Percentiles rank a stretch among this genome's conserved stretches.
phyloP scores from a whole-genome alignment of 345 rosid species.

The Carallia pectinifolia region DNA sequence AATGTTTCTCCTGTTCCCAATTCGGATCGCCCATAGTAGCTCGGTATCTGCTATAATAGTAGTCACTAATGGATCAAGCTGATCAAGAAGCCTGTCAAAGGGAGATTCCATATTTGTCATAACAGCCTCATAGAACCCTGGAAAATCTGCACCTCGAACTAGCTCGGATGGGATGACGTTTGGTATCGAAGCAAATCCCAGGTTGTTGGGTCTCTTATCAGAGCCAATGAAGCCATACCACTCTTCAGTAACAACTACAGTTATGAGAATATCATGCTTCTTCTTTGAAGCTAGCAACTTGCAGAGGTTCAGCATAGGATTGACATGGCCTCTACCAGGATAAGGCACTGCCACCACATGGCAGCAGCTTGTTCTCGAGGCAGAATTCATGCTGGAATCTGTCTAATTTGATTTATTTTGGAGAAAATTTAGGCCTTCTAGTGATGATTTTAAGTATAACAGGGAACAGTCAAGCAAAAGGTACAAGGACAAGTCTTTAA shows the following conservation, averaged over 20 bases:
- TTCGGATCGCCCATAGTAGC: conserved; percentile 30
- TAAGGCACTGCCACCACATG: conserved; percentile 61
- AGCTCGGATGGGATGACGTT: conserved; percentile 53
- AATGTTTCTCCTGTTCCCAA: conserved; percentile 39
- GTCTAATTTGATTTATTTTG: neutral
- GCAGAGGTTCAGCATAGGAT: conserved; percentile 69
- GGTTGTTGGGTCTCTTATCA: conserved; percentile 34
- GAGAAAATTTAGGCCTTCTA: neutral
- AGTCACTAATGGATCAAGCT: conserved; percentile 31
- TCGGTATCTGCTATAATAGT: conserved; percentile 37
- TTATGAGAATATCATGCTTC: conserved; percentile 34
- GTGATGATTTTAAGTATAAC: no score
- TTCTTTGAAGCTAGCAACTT: conserved; percentile 36
- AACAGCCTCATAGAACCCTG: conserved; percentile 43
- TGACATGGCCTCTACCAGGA: conserved; percentile 69
- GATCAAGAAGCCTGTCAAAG: conserved; percentile 42
- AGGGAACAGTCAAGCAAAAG: no score
- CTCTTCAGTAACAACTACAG: conserved; percentile 67
- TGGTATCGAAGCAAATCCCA: conserved; percentile 41
- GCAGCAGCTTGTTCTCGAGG: conserved; percentile 7
- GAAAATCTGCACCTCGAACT: conserved; percentile 30
- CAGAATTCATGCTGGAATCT: conserved; percentile 16
- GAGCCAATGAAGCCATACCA: conserved; percentile 53
- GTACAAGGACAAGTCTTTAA: no score
- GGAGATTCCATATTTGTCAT: conserved; percentile 48